Conservation (phyloP, 805 yeast species). For the Candida jianshihensis region DNA sequence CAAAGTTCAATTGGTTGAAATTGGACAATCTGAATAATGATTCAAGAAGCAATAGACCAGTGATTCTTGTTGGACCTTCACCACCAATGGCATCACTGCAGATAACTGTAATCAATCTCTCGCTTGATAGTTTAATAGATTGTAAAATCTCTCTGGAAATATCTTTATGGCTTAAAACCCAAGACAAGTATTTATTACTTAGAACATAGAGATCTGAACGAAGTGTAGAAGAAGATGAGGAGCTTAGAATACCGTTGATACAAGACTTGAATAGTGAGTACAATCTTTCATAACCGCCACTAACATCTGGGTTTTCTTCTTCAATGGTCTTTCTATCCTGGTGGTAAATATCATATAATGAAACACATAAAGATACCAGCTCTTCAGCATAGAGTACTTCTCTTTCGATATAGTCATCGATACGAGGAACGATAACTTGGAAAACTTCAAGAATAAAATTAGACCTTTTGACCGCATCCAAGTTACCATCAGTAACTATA, state of each 20-base stretch:
- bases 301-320: slow-evolving; percentile 24
- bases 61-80: slow-evolving; percentile 68
- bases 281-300: slow-evolving; percentile 47
- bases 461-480: slow-evolving; percentile 37
- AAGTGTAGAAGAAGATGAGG: slow-evolving; percentile 58
- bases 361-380: slow-evolving; percentile 67
- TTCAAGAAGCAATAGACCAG: slow-evolving; percentile 72
- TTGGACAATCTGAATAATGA: slow-evolving; percentile 51
- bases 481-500: slow-evolving; percentile 55
- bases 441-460: slow-evolving; percentile 71
- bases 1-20: slow-evolving; percentile 42
- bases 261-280: slow-evolving; percentile 69
- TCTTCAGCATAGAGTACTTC: slow-evolving; percentile 68
- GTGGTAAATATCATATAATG: slow-evolving; percentile 58
- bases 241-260: slow-evolving; percentile 62
- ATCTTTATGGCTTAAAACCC: slow-evolving; percentile 35
- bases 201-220: slow-evolving; percentile 78
- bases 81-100: slow-evolving; percentile 77
- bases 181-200: slow-evolving; percentile 56
- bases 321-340: slow-evolving; percentile 32
- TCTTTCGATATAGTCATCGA: slow-evolving; percentile 63
- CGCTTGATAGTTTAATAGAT: slow-evolving; percentile 51
- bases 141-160: slow-evolving; percentile 41
- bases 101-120: slow-evolving; percentile 54
- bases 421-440: slow-evolving; percentile 68